Percentiles rank a stretch among this genome's conserved stretches.
These are phyloP conservation scores for Hypoxylon trugodes DNA, from an alignment of 495 filamentous ascomycete genomes.

Conservation along the genomic window DNA sequence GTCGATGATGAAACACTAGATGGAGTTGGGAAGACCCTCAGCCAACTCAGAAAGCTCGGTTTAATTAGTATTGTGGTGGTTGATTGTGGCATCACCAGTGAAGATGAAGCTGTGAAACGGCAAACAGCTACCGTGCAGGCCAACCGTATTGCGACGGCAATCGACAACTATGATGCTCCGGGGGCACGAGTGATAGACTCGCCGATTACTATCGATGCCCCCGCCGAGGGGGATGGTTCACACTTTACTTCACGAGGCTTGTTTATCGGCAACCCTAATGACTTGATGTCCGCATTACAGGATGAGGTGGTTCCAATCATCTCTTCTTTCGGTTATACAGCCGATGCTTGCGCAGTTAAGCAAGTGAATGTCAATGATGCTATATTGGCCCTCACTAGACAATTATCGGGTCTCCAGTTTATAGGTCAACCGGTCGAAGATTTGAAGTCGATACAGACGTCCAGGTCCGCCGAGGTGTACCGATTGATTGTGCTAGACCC, in stretches of 20 bases:
- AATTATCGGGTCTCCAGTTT: constrained; percentile 70
- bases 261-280: constrained; percentile 57
- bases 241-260: constrained; percentile 44
- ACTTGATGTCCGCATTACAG: constrained; percentile 73
- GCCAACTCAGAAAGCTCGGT: constrained; percentile 82
- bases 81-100: constrained; percentile 63
- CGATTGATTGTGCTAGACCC: constrained; percentile 91
- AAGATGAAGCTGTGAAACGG: constrained; percentile 38
- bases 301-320: constrained; percentile 83
- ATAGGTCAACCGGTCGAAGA: constrained; percentile 52
- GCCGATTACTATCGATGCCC: constrained; percentile 53
- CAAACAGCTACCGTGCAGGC: constrained; percentile 66
- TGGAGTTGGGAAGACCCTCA: constrained; percentile 83
- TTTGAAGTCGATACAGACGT: constrained; percentile 52
- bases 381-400: constrained; percentile 73
- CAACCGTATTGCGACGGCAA: constrained; percentile 75
- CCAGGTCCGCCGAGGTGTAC: constrained; percentile 71
- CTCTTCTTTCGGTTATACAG: constrained; percentile 71
- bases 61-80: constrained; percentile 83
- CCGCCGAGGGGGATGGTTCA: constrained; percentile 17
- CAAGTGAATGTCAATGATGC: constrained; percentile 70
- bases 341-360: constrained; percentile 63
- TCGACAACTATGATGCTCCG: constrained; percentile 70
- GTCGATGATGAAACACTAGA: constrained; percentile 72
- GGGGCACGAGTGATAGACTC: constrained; percentile 75